phyloP scores from a whole-genome alignment of 202 grass and related monocot genomes.

The Panicum virgatum region DNA sequence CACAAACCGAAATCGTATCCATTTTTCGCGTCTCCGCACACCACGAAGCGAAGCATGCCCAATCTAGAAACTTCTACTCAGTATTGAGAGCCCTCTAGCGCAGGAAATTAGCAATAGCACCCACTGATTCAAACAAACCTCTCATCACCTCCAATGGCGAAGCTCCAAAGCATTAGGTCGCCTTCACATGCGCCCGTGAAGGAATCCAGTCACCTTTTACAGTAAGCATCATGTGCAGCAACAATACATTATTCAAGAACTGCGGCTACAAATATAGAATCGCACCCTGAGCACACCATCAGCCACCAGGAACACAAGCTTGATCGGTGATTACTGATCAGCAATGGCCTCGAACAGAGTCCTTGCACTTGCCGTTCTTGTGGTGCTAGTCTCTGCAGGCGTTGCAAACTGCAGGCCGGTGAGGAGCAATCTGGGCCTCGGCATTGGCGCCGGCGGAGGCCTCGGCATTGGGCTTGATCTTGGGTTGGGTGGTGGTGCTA shows the following conservation, averaged over 20 bases:
- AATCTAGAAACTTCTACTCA: background rate
- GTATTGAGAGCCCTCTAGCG: background rate
- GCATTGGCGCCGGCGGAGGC: constrained; percentile 29
- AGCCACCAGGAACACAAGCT: constrained; percentile 8
- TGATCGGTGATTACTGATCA: constrained; percentile 1
- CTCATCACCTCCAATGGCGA: constrained; percentile 37
- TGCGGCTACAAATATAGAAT: constrained; percentile 38
- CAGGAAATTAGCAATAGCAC: constrained; percentile 1
- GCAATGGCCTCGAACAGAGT: constrained; percentile 41
- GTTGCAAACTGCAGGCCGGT: constrained; percentile 35
- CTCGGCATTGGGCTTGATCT: constrained; percentile 42
- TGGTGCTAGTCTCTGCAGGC: constrained; percentile 24
- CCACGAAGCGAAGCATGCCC: background rate
- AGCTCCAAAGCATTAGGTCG: constrained; percentile 68
- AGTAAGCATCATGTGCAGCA: constrained; percentile 51
- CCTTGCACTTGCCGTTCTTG: constrained; percentile 26
- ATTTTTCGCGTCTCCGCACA: background rate
- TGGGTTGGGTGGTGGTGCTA: constrained; percentile 23
- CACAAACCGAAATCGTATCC: background rate
- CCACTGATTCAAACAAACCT: constrained; percentile 27
- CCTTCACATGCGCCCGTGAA: constrained; percentile 41
- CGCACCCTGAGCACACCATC: background rate
- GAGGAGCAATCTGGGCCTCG: constrained; percentile 49
- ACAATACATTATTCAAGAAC: constrained; percentile 31
- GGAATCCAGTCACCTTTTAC: constrained; percentile 38